These are phyloP conservation scores for Lathyrus oleraceus DNA, from an alignment of 306 rosid genomes.

Conservation along the genomic window DNA sequence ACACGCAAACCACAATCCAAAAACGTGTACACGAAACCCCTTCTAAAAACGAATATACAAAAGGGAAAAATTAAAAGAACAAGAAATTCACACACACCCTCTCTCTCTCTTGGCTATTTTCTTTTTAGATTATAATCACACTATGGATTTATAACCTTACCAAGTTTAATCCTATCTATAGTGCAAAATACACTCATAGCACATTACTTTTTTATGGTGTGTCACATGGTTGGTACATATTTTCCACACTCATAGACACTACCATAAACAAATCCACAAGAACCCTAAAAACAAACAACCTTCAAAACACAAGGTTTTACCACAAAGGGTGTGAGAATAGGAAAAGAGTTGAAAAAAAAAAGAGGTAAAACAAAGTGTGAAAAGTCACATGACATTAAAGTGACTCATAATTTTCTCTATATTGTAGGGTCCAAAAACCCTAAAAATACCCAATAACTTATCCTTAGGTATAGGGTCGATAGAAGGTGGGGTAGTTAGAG, in stretches of 20 bases:
- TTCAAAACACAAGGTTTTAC: conserved; percentile 29
- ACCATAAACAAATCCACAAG: conserved; percentile 11
- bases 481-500: conserved; percentile 41
- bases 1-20: not conserved
- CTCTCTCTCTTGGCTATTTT: not conserved
- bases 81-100: not conserved
- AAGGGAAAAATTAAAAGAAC: not conserved
- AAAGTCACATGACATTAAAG: conserved; percentile 39
- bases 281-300: conserved; percentile 27
- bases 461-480: conserved; percentile 33
- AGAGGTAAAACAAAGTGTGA: conserved; percentile 30
- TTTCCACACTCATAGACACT: conserved; percentile 37
- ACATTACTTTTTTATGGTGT: conserved; percentile 28
- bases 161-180: not conserved
- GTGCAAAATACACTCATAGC: not conserved
- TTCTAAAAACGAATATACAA: not conserved
- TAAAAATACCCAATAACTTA: conserved; percentile 11
- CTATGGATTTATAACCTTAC: not conserved
- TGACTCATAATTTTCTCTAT: conserved; percentile 19
- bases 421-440: conserved; percentile 36
- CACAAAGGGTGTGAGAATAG: conserved; percentile 49
- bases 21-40: not conserved
- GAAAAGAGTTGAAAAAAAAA: conserved; percentile 38
- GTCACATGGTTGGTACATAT: conserved; percentile 43
- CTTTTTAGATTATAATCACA: not conserved